phyloP scores from a whole-genome alignment of 305 asterid genomes.

The Ajuga reptans region DNA sequence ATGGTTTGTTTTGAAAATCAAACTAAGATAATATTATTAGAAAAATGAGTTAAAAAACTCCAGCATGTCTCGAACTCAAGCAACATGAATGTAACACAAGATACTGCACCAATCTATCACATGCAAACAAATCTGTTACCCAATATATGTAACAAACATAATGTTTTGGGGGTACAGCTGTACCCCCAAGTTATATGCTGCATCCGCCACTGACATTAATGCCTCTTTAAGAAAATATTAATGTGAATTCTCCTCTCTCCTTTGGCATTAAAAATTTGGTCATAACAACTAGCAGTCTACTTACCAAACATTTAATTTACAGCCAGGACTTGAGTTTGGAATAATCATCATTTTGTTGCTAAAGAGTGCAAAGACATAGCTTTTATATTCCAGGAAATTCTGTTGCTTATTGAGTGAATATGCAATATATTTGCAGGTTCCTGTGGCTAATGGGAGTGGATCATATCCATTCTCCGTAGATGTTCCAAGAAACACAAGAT shows the following conservation, averaged over 20 bases:
- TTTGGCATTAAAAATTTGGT: background rate
- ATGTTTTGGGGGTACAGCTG: too few relatives aligned
- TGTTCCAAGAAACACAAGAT: conserved; percentile 88
- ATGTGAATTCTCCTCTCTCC: background rate
- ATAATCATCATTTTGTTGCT: background rate
- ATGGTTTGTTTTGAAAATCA: too few relatives aligned
- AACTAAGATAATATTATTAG: too few relatives aligned
- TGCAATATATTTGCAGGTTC: conserved; percentile 60
- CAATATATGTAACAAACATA: too few relatives aligned
- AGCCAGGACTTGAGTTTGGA: conserved; percentile 21
- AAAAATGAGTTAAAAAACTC: too few relatives aligned
- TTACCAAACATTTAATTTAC: conserved; percentile 1
- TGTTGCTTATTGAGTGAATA: conserved; percentile 3
- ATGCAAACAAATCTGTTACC: too few relatives aligned
- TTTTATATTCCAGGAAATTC: conserved; percentile 8
- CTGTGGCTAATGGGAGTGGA: conserved; percentile 93
- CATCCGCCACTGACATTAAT: too few relatives aligned
- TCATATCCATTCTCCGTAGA: conserved; percentile 78
- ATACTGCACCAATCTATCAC: too few relatives aligned
- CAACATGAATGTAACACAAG: too few relatives aligned
- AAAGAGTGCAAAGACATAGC: background rate
- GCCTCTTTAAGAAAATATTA: background rate
- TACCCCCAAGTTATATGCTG: too few relatives aligned
- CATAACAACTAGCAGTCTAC: conserved; percentile 10
- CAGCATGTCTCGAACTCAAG: too few relatives aligned